Evolutionary conservation across 179 eudicot species (phyloP), one percentile per base, ranked within the genome.

Genomic region (Silene noctiflora): DNA sequence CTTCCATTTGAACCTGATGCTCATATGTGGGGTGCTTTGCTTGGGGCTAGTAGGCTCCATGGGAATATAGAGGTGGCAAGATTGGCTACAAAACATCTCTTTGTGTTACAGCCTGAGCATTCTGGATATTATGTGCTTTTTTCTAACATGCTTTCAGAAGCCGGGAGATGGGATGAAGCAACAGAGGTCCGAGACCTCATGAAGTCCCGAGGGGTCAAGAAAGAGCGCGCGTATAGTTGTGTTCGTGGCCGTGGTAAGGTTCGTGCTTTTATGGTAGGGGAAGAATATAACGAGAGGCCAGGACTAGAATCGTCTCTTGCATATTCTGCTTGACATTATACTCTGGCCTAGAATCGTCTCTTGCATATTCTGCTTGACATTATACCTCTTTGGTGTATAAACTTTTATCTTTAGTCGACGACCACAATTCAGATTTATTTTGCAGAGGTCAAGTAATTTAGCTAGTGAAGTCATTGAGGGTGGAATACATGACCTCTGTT

Each of bases 161-260:
- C 89, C 22, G 94, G 89, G 80, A 82, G 87, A 73, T 91, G 91
- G 91, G 85, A 87, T 31, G 95, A 90, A 62, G 89, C 92, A 2
- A 85, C 79, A 65, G 60, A 70, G 25, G 81, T 90, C 1, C 83
- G 95, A 76, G 84, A 85, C 51, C 72, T 85, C 75, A 87, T 89
- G 92, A 82, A 69, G 71, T 72, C 75, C 14, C 79, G 83, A 76
- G 85, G 86, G 33, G 89, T 84, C 9, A 81, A 74, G 81, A 88
- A 90, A 82, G 84, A 81, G 72, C 89, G 90, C 17, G 91, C 90
- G 14, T 86, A 85, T 73, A 90, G 94, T 78, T 86, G 90, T 86
- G 86, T 86, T 77, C 80, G 83, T 80, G 72, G 69, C 69, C 78
- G 75, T 29, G 85, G 82, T 58, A 35, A 67, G 56, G 73, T 85